Evolutionary conservation across 1,284 basidiomycete genomes (phyloP).

Genomic region (Moniliella sp.): DNA sequence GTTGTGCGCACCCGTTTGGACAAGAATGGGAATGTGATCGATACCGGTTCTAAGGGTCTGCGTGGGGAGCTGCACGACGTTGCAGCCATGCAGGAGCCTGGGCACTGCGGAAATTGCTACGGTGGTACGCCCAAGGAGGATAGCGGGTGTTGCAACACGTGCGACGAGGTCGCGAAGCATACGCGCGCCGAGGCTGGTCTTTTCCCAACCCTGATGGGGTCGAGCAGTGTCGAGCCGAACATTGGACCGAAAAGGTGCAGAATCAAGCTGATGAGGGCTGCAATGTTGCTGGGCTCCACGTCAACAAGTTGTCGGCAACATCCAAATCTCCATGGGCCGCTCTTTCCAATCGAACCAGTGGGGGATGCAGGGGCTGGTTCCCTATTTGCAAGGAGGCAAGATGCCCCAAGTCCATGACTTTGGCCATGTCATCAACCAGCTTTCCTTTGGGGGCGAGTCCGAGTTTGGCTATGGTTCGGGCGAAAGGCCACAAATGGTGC

Average conservation of each 20-base stretch:
- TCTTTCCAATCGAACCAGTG: constrained; percentile 71
- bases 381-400: constrained; percentile 50
- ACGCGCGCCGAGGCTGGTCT: constrained; percentile 79
- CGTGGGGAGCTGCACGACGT: constrained; percentile 21
- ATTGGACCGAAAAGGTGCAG: constrained; percentile 79
- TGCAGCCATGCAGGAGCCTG: constrained; percentile 9
- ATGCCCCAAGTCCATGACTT: constrained; percentile 44
- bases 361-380: constrained; percentile 76
- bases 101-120: constrained; percentile 60
- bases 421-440: constrained; percentile 62
- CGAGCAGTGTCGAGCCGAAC: constrained; percentile 71
- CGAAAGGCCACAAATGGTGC: neutral
- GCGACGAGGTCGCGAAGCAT: constrained; percentile 83
- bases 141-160: constrained; percentile 67
- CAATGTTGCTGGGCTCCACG: constrained; percentile 70
- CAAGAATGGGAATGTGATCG: constrained; percentile 39
- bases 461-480: constrained; percentile 7
- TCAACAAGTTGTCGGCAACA: constrained; percentile 58
- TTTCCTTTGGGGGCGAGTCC: constrained; percentile 43
- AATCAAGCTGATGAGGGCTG: constrained; percentile 85
- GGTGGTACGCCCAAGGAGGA: constrained; percentile 53
- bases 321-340: constrained; percentile 47
- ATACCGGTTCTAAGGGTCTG: constrained; percentile 8
- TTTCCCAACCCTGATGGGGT: constrained; percentile 76
- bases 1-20: constrained; percentile 62